These are phyloP conservation scores for Fusarium annulatum DNA, from an alignment of 2,329 filamentous ascomycete genomes.

Conservation along the genomic window DNA sequence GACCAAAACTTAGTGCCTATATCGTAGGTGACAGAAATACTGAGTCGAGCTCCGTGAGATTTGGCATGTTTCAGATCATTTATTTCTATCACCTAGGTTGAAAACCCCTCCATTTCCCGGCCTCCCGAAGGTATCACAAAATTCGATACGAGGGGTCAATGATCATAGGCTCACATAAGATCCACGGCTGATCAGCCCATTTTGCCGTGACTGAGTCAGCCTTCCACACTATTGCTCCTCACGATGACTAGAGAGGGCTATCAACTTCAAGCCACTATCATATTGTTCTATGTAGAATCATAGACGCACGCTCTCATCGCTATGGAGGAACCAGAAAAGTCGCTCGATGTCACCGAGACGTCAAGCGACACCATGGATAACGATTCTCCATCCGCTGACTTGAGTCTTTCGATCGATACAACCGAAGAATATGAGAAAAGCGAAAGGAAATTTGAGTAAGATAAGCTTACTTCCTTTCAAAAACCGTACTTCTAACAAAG, in stretches of 20 bases:
- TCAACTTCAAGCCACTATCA: background rate
- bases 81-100: background rate
- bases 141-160: background rate
- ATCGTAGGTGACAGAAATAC: background rate
- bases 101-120: background rate
- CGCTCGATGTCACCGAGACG: background rate
- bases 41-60: background rate
- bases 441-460: background rate
- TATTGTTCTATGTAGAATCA: background rate
- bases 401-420: background rate
- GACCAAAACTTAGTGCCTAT: background rate
- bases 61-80: accelerated
- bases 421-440: background rate
- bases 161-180: background rate
- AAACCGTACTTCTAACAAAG: background rate
- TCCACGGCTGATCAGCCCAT: background rate
- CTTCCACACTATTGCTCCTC: background rate
- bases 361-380: background rate
- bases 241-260: background rate
- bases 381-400: background rate
- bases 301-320: background rate
- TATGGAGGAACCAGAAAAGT: background rate
- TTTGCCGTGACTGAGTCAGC: background rate
- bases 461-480: background rate
- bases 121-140: background rate